Conservation (phyloP, 768 basidiomycete species). For the Amanita phalloides region DNA sequence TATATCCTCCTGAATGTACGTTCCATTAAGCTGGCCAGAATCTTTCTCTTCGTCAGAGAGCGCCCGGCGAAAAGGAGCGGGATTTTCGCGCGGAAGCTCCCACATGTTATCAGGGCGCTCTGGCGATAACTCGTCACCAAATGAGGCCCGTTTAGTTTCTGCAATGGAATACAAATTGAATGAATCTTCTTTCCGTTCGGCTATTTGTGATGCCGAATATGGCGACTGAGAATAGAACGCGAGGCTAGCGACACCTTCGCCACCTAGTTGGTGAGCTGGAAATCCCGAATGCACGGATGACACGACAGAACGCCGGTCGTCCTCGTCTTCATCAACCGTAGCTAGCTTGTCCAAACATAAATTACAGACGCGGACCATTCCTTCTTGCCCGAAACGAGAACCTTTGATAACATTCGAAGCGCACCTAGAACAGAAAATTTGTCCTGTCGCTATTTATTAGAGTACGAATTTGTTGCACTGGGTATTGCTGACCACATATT, state of each 20-base stretch:
- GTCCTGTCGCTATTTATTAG: constrained; percentile 38
- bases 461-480: background rate
- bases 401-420: constrained; percentile 96
- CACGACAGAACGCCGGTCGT: constrained; percentile 71
- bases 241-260: constrained; percentile 22
- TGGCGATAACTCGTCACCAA: constrained; percentile 39
- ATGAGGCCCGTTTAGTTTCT: constrained; percentile 49
- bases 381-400: constrained; percentile 84
- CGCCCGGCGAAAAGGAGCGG: constrained; percentile 69
- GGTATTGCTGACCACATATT: constrained; percentile 65
- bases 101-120: constrained; percentile 34
- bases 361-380: constrained; percentile 95
- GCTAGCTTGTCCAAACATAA: constrained; percentile 89
- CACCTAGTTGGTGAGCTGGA: constrained; percentile 67
- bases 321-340: constrained; percentile 81
- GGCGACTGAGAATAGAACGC: constrained; percentile 66
- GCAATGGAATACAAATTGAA: constrained; percentile 79
- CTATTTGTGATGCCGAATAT: constrained; percentile 79
- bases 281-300: constrained; percentile 58
- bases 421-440: constrained; percentile 96
- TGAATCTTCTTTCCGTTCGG: constrained; percentile 67
- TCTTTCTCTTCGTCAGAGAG: constrained; percentile 71
- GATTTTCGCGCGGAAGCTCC: constrained; percentile 42
- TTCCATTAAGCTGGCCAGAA: constrained; percentile 26
- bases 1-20: constrained; percentile 31